Evolutionary conservation across 139 green algal genomes (phyloP).

Genomic region (Coccomyxa sp.): DNA sequence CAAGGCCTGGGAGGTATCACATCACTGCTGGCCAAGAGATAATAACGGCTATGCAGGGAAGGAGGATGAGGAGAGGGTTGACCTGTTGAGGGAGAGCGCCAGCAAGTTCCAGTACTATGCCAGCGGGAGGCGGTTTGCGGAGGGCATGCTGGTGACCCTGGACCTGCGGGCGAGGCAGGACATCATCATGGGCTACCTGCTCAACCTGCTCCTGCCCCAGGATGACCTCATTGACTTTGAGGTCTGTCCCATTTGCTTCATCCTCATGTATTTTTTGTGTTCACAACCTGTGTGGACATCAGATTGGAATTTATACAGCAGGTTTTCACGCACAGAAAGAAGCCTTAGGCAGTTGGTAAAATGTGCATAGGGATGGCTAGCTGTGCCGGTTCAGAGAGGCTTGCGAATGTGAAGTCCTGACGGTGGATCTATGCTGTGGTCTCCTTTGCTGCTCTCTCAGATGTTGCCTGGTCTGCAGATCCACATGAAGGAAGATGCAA

Average conservation of each 20-base stretch:
- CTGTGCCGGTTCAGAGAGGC: too few relatives aligned
- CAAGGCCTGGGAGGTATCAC: too few relatives aligned
- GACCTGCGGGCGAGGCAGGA: background rate
- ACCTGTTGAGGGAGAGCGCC: background rate
- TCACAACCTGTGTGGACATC: background rate
- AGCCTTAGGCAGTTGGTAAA: too few relatives aligned
- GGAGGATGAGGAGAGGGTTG: too few relatives aligned
- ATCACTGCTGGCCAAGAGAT: too few relatives aligned
- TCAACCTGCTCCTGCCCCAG: background rate
- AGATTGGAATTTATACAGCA: too few relatives aligned
- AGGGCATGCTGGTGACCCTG: background rate
- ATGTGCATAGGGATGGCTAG: too few relatives aligned
- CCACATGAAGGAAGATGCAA: conserved; percentile 29
- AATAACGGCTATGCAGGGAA: too few relatives aligned
- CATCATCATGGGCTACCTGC: background rate
- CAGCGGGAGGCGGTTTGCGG: background rate
- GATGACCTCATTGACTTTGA: background rate
- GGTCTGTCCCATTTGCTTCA: background rate
- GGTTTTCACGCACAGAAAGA: too few relatives aligned
- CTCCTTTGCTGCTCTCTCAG: background rate
- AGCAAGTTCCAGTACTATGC: background rate
- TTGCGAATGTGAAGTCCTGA: too few relatives aligned
- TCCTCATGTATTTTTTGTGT: background rate
- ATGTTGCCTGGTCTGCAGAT: conserved; percentile 25
- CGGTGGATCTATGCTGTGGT: background rate